A percentile compares a stretch with the other conserved stretches of the same genome.
These are phyloP conservation scores for Heritiera littoralis DNA, from an alignment of 345 rosid genomes.

Conservation along the genomic window DNA sequence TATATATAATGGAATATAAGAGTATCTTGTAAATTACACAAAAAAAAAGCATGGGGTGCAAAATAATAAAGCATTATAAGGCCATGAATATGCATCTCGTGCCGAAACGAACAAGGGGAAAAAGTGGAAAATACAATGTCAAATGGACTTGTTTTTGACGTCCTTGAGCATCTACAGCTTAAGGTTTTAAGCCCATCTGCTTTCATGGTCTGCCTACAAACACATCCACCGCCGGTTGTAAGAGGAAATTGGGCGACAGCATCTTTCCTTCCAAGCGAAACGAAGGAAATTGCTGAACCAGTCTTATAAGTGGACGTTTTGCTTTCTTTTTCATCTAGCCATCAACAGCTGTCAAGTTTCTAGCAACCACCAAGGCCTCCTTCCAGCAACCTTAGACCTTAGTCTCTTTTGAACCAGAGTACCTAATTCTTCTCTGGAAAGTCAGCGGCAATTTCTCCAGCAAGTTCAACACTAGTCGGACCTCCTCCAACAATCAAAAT, in stretches of 20 bases:
- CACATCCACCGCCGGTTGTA: constrained; percentile 56
- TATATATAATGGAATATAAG: too few relatives aligned
- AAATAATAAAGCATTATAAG: background rate
- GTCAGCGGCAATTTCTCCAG: constrained; percentile 83
- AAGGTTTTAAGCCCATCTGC: constrained; percentile 45
- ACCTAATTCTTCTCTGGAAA: constrained; percentile 59
- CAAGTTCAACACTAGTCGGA: constrained; percentile 89
- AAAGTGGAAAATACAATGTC: background rate
- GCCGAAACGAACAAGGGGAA: background rate
- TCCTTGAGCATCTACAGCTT: constrained; percentile 10
- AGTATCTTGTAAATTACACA: too few relatives aligned
- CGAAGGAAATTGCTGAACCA: constrained; percentile 44
- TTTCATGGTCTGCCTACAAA: constrained; percentile 76
- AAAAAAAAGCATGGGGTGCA: background rate
- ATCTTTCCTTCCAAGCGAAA: constrained; percentile 73
- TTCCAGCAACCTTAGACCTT: constrained; percentile 75
- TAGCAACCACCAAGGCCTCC: constrained; percentile 61
- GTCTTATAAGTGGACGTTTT: constrained; percentile 58
- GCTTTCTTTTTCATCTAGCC: constrained; percentile 46
- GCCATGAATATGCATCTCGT: background rate
- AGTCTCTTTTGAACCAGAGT: constrained; percentile 80
- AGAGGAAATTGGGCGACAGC: constrained; percentile 74
- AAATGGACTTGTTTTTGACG: background rate
- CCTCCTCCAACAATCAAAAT: constrained; percentile 90
- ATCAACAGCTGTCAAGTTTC: constrained; percentile 67